Evolutionary conservation across 1,139 yeast genomes (phyloP), one percentile per base, ranked within the genome.

Genomic region (Pichia sp.): DNA sequence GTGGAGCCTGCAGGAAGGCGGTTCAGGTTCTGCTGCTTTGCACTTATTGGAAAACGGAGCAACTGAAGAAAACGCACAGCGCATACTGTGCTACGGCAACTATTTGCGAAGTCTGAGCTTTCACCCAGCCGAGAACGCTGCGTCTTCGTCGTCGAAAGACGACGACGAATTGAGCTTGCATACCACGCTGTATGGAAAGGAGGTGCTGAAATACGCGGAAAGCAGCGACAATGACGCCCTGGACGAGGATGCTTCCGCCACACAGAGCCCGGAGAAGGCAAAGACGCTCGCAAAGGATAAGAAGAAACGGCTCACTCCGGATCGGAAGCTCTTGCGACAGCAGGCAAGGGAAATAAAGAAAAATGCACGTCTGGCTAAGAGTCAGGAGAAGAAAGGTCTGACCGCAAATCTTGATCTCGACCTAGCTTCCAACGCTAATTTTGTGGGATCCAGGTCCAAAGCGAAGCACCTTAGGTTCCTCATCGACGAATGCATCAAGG

Each of bases 91-190:
- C n/a, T 36, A 10, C 40, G 40, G 40, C 40, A 6, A 36, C 7
- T 36, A 36, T 16, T 36, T 36, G 40, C 40, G 40, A 16, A 36
- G 16, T 14, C 40, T 36, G 40, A 14, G 40, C n/a, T 36, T 36
- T 16, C 40, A 36, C 10, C 7, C 40, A 2, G 16, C 16, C 7
- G 40, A 36, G 14, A 36, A 36, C 16, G 10, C 40, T 12, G 10
- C 2, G 16, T 16, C 17, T 2, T 3, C 41, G 9, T 17, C 6
- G 10, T 31, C 27, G 3, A 20, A 20, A 20, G 30, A 42, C 29
- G 10, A 10, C 12, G 59, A 58, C 6, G 63, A 57, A 14, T 48
- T 56, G 17, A 56, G 59, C 20, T 54, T 55, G 7, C 59, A 56
- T 20, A 54, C 55, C 6, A 50, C 54, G 3, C 14, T 56, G 6